Conservation (phyloP, 2,329 filamentous ascomycete genomes). For the Bipolaris zeicola region DNA sequence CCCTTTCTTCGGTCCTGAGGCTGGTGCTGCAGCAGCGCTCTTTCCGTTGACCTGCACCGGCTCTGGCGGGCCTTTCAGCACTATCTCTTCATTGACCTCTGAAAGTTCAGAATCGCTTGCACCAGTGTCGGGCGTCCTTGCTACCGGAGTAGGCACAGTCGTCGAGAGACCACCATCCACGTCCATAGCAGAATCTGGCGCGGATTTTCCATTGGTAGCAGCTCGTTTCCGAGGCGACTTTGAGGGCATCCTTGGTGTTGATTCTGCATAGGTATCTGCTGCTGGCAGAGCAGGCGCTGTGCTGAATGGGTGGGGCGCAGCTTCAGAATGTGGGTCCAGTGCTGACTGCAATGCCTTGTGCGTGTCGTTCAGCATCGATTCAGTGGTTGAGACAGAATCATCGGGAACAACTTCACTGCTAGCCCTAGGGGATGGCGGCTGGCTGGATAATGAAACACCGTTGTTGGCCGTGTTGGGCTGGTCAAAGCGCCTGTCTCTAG, state of each 20-base stretch:
- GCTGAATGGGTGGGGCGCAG: constrained; percentile 34
- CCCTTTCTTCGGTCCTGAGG: constrained; percentile 32
- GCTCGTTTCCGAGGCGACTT: constrained; percentile 42
- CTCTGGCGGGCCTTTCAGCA: constrained; percentile 43
- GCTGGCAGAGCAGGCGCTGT: constrained; percentile 37
- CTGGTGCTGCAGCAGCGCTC: constrained; percentile 18
- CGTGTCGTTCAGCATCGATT: constrained; percentile 24
- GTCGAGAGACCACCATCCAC: constrained; percentile 33
- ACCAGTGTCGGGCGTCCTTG: constrained; percentile 36
- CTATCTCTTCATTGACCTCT: constrained; percentile 48
- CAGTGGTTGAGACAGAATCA: constrained; percentile 27
- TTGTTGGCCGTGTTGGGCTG: constrained; percentile 43
- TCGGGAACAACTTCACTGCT: constrained; percentile 34
- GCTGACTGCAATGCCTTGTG: constrained; percentile 26
- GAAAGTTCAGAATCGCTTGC: constrained; percentile 46
- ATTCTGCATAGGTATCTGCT: constrained; percentile 31
- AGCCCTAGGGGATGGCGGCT: constrained; percentile 30
- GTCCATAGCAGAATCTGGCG: constrained; percentile 26
- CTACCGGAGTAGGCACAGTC: constrained; percentile 33
- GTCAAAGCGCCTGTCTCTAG: constrained; percentile 22
- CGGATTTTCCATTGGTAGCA: constrained; percentile 28
- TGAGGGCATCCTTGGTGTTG: constrained; percentile 33
- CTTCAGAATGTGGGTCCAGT: constrained; percentile 15
- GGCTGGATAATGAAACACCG: constrained; percentile 21
- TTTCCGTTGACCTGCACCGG: constrained; percentile 36